A percentile compares a stretch with the other conserved stretches of the same genome.
phyloP scores from a whole-genome alignment of 805 yeast genomes.

The Debaryomyces maramus region DNA sequence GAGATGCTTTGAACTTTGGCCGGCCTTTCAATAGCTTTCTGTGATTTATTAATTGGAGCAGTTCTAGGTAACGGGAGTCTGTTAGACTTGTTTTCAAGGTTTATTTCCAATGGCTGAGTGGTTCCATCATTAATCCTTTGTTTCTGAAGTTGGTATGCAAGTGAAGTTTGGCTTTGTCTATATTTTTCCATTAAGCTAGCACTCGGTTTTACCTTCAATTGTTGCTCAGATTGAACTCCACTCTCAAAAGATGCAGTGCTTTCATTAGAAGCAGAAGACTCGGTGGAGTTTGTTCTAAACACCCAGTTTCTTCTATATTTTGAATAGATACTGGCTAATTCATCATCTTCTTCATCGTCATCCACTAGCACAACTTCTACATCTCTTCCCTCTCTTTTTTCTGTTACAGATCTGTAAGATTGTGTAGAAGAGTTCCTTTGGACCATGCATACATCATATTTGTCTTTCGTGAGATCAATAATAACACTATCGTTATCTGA shows the following conservation, averaged over 20 bases:
- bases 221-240: slow-evolving; percentile 20
- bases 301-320: slow-evolving; percentile 34
- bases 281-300: slow-evolving; percentile 23
- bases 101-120: slow-evolving; percentile 1
- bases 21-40: slow-evolving; percentile 6
- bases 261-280: slow-evolving; percentile 15
- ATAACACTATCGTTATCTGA: slow-evolving; percentile 40
- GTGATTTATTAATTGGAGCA: not conserved
- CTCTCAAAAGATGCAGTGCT: slow-evolving; percentile 21
- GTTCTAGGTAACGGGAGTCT: slow-evolving; percentile 19
- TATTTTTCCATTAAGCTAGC: slow-evolving; percentile 5
- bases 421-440: slow-evolving; percentile 34
- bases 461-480: slow-evolving; percentile 43
- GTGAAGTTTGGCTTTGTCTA: slow-evolving; percentile 2
- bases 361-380: slow-evolving; percentile 47
- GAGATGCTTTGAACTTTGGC: slow-evolving; percentile 12
- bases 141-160: not conserved
- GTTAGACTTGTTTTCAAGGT: slow-evolving; percentile 17
- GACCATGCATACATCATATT: slow-evolving; percentile 37
- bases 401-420: slow-evolving; percentile 42
- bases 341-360: slow-evolving; percentile 28
- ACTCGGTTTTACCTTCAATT: slow-evolving; percentile 12
- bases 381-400: slow-evolving; percentile 36
- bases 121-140: not conserved
- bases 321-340: slow-evolving; percentile 42